Conservation (phyloP, 768 basidiomycete genomes). For the Trametes coccinea region DNA sequence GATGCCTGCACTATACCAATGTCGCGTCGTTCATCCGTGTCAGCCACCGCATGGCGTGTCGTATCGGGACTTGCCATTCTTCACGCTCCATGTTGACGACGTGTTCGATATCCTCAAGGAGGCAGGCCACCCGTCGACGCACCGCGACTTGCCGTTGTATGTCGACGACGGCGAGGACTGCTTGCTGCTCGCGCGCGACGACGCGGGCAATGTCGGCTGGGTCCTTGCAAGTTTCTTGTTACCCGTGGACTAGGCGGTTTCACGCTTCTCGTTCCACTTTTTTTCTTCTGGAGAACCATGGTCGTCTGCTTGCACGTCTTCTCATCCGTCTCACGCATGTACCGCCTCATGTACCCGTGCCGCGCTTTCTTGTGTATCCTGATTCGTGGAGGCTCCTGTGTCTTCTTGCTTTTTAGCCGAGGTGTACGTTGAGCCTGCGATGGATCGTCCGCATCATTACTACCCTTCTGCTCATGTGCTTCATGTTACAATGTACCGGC, state of each 20-base stretch:
- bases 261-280: conserved; percentile 10
- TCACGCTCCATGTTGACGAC: conserved; percentile 62
- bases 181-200: conserved; percentile 68
- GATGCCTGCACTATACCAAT: conserved; percentile 55
- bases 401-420: conserved; percentile 6
- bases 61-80: conserved; percentile 78
- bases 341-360: neutral
- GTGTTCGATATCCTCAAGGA: conserved; percentile 71
- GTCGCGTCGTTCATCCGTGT: conserved; percentile 69
- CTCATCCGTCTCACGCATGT: neutral
- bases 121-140: conserved; percentile 75
- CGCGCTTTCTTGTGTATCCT: conserved; percentile 5
- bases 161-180: conserved; percentile 81
- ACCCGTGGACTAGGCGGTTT: conserved; percentile 45
- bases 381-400: conserved; percentile 19
- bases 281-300: neutral
- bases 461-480: neutral
- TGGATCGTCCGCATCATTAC: conserved; percentile 5
- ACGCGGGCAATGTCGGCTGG: conserved; percentile 65
- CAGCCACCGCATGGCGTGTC: conserved; percentile 60
- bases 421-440: conserved; percentile 21
- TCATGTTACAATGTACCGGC: neutral
- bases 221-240: conserved; percentile 79
- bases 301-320: neutral
- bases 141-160: conserved; percentile 70